Base-by-base conservation (phyloP, 495 filamentous ascomycete genomes). In the Rostrohypoxylon terebratum region DNA sequence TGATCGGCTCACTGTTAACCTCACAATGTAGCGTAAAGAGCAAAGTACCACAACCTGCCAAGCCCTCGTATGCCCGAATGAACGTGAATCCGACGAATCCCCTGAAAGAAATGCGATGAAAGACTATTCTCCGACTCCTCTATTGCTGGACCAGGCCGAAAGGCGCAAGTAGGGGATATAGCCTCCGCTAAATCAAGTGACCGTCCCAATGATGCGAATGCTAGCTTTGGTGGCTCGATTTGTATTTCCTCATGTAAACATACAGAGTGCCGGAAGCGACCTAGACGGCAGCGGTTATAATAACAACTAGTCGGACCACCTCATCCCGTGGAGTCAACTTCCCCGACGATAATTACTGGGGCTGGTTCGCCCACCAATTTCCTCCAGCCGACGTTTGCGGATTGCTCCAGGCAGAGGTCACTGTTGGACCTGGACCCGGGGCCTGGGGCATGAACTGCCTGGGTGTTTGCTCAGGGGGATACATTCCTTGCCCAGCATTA, bases 401-500 rank as follows among this genome's bases (percentile, higher is more conserved):
- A 54, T 81, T 81, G 25, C 80, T 79, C 83, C 83, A 85, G 11
- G 77, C 72, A 42, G 83, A 83, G 20, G 79, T 75, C n/a, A 80
- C 81, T 4, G 83, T 77, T 11, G 83, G 83, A 16, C 77, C 66
- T 5, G 73, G 72, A 0, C 78, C 74, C 8, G 79, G 75, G 60
- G 78, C 81, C 38, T 83, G 83, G 28, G 84, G 84, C 83, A 90
- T 83, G 75, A 89, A 91, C 73, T 90, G 88, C 44, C 89, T 87
- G 18, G 87, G 85, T 4, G 83, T 87, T 75, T 87, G 87, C 47
- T 87, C 87, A 3, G 84, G 79, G 48, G 83, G 80, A 66, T 90
- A 90, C 76, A 90, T 87, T 59, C 82, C 84, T 77, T 88, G 84
- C 47, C 80, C 81, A 16, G 82, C 78, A 38, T 87, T 72, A 54